Conservation (phyloP, 345 rosid species). For the Brassica napus region DNA sequence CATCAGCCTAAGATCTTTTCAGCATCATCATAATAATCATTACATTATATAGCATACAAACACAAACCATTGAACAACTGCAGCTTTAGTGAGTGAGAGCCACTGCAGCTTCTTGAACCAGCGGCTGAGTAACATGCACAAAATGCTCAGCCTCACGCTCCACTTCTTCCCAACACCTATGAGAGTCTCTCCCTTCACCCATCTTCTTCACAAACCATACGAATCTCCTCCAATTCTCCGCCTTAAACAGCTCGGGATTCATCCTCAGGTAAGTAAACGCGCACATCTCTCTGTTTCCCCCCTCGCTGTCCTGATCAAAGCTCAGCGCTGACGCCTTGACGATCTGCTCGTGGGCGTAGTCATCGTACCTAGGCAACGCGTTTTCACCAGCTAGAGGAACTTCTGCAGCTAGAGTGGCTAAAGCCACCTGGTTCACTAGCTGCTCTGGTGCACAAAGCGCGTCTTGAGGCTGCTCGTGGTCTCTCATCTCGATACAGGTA, state of each 20-base stretch:
- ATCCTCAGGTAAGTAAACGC: slow-evolving; percentile 95
- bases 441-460: slow-evolving; percentile 93
- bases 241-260: slow-evolving; percentile 74
- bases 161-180: slow-evolving; percentile 72
- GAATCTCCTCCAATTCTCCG: slow-evolving; percentile 79
- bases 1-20: slow-evolving; percentile 7
- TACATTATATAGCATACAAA: not conserved
- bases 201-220: slow-evolving; percentile 92
- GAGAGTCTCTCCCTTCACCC: slow-evolving; percentile 66
- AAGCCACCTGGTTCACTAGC: slow-evolving; percentile 84
- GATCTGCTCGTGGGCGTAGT: slow-evolving; percentile 76
- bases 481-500: slow-evolving; percentile 96
- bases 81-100: slow-evolving; percentile 57
- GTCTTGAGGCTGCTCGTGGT: slow-evolving; percentile 94
- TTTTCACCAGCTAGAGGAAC: slow-evolving; percentile 93
- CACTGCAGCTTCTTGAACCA: slow-evolving; percentile 74
- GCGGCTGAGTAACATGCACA: slow-evolving; percentile 69
- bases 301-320: slow-evolving; percentile 43
- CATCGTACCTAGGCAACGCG: slow-evolving; percentile 83
- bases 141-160: slow-evolving; percentile 91
- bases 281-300: slow-evolving; percentile 62
- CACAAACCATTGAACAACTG: slow-evolving; percentile 24
- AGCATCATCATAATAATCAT: slow-evolving; percentile 2
- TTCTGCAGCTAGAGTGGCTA: slow-evolving; percentile 64
- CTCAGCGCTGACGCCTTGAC: slow-evolving; percentile 62